phyloP scores from a whole-genome alignment of 2,329 filamentous ascomycete genomes.

The Albifimbria verrucaria region DNA sequence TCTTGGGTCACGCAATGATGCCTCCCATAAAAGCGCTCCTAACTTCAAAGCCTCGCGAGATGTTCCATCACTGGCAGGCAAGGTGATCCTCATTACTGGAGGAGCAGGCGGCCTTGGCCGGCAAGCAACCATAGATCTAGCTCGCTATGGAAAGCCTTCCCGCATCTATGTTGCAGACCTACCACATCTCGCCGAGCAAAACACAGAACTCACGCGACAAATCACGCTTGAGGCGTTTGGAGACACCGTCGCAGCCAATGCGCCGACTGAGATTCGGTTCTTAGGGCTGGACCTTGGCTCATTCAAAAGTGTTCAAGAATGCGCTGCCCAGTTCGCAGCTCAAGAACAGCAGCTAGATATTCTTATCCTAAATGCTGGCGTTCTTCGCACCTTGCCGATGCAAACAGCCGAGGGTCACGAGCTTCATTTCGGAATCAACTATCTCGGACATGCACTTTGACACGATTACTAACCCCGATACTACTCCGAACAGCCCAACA shows the following conservation, averaged over 20 bases:
- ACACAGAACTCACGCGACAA: not conserved
- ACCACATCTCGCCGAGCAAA: not conserved
- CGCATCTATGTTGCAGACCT: constrained; percentile 7
- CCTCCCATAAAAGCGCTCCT: not conserved
- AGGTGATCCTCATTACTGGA: constrained; percentile 77
- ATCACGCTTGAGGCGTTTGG: not conserved
- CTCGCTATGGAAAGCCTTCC: constrained; percentile 3
- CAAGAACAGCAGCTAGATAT: not conserved
- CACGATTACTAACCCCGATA: not conserved
- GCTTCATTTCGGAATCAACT: constrained; percentile 4
- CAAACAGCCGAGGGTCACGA: constrained; percentile 1
- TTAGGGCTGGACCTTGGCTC: not conserved
- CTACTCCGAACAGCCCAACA: not conserved
- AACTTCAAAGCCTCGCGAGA: constrained; percentile 17
- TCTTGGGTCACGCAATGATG: not conserved
- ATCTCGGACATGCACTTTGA: constrained; percentile 3
- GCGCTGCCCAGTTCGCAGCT: not conserved
- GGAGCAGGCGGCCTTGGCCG: constrained; percentile 79
- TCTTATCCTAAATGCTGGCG: constrained; percentile 1
- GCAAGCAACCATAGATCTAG: constrained; percentile 6
- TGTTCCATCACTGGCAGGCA: constrained; percentile 65
- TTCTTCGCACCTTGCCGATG: not conserved
- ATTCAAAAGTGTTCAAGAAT: not conserved
- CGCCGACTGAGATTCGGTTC: not conserved
- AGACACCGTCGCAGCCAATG: not conserved